Evolutionary conservation across 768 basidiomycete species (phyloP).

Genomic region (Dacryopinax spathularia): DNA sequence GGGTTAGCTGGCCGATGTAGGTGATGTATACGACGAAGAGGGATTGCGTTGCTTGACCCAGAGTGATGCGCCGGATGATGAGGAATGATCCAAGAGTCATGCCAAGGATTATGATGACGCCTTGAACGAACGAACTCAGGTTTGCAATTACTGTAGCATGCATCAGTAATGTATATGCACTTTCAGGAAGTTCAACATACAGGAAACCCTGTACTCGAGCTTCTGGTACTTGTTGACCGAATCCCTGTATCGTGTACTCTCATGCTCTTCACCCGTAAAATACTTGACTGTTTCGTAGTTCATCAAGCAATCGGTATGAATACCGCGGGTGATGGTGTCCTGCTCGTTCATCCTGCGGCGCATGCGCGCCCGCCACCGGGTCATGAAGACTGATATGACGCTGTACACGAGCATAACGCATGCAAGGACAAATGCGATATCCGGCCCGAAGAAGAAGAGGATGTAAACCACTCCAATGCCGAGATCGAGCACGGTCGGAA

Average conservation of each 20-base stretch:
- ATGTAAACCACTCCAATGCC: slow-evolving; percentile 56
- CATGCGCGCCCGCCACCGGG: slow-evolving; percentile 58
- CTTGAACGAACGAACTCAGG: slow-evolving; percentile 62
- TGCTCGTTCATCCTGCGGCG: slow-evolving; percentile 68
- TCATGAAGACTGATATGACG: slow-evolving; percentile 34
- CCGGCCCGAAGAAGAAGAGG: slow-evolving; percentile 19
- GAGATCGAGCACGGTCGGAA: slow-evolving; percentile 74
- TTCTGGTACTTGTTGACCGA: slow-evolving; percentile 62
- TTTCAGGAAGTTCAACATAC: slow-evolving; percentile 30
- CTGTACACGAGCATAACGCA: slow-evolving; percentile 62
- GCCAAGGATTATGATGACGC: slow-evolving; percentile 66
- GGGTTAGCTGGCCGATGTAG: slow-evolving; percentile 59
- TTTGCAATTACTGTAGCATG: slow-evolving; percentile 28
- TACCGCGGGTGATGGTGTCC: slow-evolving; percentile 66
- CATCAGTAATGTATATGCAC: slow-evolving; percentile 1
- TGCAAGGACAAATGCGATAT: slow-evolving; percentile 44
- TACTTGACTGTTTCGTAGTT: slow-evolving; percentile 61
- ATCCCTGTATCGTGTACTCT: slow-evolving; percentile 52
- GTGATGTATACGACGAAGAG: slow-evolving; percentile 70
- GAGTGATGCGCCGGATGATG: slow-evolving; percentile 54
- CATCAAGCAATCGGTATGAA: slow-evolving; percentile 59
- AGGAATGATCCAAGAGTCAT: slow-evolving; percentile 71
- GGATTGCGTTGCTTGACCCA: slow-evolving; percentile 36
- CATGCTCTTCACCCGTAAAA: slow-evolving; percentile 74
- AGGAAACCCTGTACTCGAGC: slow-evolving; percentile 57